Conservation (phyloP, 2,329 filamentous ascomycete genomes). For the Sporothrix euskadiensis region DNA sequence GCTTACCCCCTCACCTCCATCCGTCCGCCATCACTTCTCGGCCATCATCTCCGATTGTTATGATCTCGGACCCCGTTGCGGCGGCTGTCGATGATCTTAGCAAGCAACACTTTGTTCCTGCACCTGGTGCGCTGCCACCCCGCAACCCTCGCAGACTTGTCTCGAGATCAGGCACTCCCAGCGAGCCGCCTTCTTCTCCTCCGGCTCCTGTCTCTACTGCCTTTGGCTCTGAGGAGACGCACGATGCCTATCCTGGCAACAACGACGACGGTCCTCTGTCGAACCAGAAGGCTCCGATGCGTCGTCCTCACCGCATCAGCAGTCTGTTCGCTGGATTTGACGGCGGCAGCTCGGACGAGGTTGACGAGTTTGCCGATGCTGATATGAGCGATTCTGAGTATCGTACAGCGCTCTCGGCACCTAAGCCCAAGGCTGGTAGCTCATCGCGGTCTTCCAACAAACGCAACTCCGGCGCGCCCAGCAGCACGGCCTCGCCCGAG, state of each 20-base stretch:
- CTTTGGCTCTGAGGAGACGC: slow-evolving; percentile 44
- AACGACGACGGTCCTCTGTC: slow-evolving; percentile 77
- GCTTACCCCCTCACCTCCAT: slow-evolving; percentile 74
- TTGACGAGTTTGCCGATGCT: slow-evolving; percentile 60
- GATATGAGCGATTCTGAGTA: slow-evolving; percentile 68
- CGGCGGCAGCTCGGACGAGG: slow-evolving; percentile 66
- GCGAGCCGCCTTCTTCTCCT: slow-evolving; percentile 55
- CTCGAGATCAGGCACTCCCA: slow-evolving; percentile 46
- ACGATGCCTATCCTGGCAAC: slow-evolving; percentile 73
- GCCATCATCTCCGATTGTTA: slow-evolving; percentile 54
- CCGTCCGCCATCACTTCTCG: slow-evolving; percentile 71
- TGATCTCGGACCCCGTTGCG: slow-evolving; percentile 34
- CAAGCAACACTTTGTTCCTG: slow-evolving; percentile 49
- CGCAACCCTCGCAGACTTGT: slow-evolving; percentile 61
- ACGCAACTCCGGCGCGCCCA: slow-evolving; percentile 45
- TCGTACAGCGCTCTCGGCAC: slow-evolving; percentile 65
- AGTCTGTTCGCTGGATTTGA: slow-evolving; percentile 88
- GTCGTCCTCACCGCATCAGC: slow-evolving; percentile 72
- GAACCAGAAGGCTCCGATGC: slow-evolving; percentile 58
- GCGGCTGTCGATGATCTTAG: slow-evolving; percentile 44
- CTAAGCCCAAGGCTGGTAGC: slow-evolving; percentile 51
- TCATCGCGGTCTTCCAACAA: slow-evolving; percentile 38
- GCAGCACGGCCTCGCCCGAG: slow-evolving; percentile 48
- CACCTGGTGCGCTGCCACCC: slow-evolving; percentile 57
- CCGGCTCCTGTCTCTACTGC: slow-evolving; percentile 34